Evolutionary conservation across 371 early-diverging fungal genomes (phyloP), one percentile per base, ranked within the genome.

Genomic region (Mortierella polycephala): DNA sequence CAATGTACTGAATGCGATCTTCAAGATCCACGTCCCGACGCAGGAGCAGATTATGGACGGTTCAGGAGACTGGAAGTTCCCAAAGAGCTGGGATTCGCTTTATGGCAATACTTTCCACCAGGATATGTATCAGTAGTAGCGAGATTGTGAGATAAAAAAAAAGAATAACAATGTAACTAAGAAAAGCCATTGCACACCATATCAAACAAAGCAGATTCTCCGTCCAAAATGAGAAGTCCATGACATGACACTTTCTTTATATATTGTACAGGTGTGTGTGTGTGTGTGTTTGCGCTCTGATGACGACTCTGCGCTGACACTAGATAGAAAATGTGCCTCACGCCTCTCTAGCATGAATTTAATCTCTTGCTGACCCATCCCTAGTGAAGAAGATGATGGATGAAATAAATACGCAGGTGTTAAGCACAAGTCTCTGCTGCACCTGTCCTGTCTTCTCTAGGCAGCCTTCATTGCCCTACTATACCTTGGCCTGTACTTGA

Each of bases 401-500:
- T 6, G 11, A 39, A 13, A 46, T 0, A 18, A 16, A 40, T 18
- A 12, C n/a, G 11, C 0, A 40, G 18, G 8, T 13, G 40, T 23
- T 13, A 16, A 44, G 45, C 47, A 2, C 30, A 30, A 30, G 30
- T 30, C 30, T 30, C 30, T 30, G 30, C 30, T 30, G 30, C 4
- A 1, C 4, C 30, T 54, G 18, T 1, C 13, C 11, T 20, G 7
- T 20, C 20, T 5, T 18, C 4, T 18, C 51, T 18, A 20, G 20
- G 20, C 51, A 18, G n/a, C 18, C 5, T 44, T 12, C 13, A 11
- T 49, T 37, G 7, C 13, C 5, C 41, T 1, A 39, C 4, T 9
- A 57, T 75, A 75, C 75, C 97, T 83, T 57, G 96, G 93, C 63
- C 93, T 86, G 76, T 96, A 97, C 18, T 86, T 88, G 74, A 96